phyloP scores from a whole-genome alignment of 225 moss, liverwort and hornwort genomes.

The Marchantia paleacea region DNA sequence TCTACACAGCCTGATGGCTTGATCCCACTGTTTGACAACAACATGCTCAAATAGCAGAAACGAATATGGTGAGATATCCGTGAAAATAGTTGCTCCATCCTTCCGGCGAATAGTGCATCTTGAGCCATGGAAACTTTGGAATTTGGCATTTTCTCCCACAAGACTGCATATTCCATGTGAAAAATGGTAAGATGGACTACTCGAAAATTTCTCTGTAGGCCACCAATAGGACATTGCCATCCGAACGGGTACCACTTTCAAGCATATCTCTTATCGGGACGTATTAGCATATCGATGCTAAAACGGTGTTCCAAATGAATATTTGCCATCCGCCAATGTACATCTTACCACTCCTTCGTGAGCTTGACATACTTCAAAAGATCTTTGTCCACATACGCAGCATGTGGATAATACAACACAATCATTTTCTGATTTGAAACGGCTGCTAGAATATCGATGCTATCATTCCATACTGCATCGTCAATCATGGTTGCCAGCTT shows the following conservation, averaged over 20 bases:
- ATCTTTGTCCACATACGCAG: slow-evolving; percentile 65
- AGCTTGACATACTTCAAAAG: slow-evolving; percentile 76
- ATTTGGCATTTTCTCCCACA: slow-evolving; percentile 58
- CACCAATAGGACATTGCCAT: background rate
- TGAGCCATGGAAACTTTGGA: slow-evolving; percentile 69
- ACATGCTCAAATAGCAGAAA: slow-evolving; percentile 73
- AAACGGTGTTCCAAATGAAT: background rate
- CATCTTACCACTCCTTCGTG: slow-evolving; percentile 68
- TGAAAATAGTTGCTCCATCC: slow-evolving; percentile 61
- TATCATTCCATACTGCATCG: slow-evolving; percentile 81
- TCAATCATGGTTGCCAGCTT: slow-evolving; percentile 82
- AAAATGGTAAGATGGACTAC: background rate
- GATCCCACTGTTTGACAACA: slow-evolving; percentile 71
- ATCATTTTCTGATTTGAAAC: slow-evolving; percentile 65
- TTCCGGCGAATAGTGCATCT: slow-evolving; percentile 53
- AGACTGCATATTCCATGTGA: slow-evolving; percentile 36
- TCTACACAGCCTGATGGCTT: slow-evolving; percentile 65
- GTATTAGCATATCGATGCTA: background rate
- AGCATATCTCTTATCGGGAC: no score
- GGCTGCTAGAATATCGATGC: slow-evolving; percentile 59
- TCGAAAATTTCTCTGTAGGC: background rate
- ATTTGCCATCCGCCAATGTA: background rate
- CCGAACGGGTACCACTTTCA: background rate
- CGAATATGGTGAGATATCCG: slow-evolving; percentile 53
- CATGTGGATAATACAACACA: slow-evolving; percentile 85